Evolutionary conservation across 2,329 filamentous ascomycete genomes (phyloP).

Genomic region (Tolypocladium capitatum): DNA sequence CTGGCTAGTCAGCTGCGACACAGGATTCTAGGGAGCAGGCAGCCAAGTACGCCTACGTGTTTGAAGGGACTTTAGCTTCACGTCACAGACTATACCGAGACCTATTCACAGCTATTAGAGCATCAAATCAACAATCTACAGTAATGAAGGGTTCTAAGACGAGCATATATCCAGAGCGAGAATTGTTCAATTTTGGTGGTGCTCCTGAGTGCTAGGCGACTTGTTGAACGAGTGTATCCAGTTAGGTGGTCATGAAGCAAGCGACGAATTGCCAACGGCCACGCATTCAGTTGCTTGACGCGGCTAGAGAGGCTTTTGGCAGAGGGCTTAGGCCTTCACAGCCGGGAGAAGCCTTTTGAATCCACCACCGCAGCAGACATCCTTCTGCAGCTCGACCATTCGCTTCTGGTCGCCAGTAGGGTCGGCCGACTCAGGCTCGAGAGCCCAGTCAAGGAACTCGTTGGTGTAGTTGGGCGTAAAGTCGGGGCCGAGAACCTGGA

Average conservation of each 20-base stretch:
- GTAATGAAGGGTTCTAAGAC: background rate
- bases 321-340: constrained; percentile 1
- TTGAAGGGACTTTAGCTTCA: no score
- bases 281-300: background rate
- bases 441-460: constrained; percentile 50
- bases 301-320: background rate
- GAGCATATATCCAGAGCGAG: background rate
- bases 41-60: no score
- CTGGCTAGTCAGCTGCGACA: background rate
- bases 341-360: constrained; percentile 35
- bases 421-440: constrained; percentile 52
- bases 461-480: constrained; percentile 69
- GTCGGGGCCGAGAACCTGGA: constrained; percentile 48
- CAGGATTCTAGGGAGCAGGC: no score
- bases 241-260: background rate
- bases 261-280: background rate
- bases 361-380: constrained; percentile 51
- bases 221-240: background rate
- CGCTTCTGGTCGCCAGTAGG: constrained; percentile 62
- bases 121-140: background rate
- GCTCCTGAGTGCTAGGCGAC: background rate
- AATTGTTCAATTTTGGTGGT: background rate
- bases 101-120: background rate
- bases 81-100: no score
- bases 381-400: constrained; percentile 56